Conservation (phyloP, 2,329 filamentous ascomycete species). For the Drechslera avenae region DNA sequence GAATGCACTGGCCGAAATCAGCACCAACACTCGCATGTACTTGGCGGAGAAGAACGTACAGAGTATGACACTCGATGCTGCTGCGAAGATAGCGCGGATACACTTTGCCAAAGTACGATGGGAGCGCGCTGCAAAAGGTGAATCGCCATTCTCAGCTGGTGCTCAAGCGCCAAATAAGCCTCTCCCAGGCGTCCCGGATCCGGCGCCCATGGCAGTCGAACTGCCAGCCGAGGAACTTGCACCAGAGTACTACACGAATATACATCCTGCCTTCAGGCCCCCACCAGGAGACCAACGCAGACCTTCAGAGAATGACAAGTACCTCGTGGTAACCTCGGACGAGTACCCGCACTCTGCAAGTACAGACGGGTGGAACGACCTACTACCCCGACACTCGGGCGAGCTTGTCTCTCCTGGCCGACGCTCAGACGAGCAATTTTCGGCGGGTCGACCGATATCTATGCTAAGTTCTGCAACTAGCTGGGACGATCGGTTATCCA, state of each 20-base stretch:
- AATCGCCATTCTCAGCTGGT: conserved; percentile 28
- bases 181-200: conserved; percentile 46
- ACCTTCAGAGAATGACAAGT: conserved; percentile 53
- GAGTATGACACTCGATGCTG: conserved; percentile 74
- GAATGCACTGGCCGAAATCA: conserved; percentile 92
- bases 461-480: conserved; percentile 38
- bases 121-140: conserved; percentile 54
- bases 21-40: conserved; percentile 86
- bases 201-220: conserved; percentile 59
- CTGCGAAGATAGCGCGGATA: conserved; percentile 82
- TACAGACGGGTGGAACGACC: conserved; percentile 48
- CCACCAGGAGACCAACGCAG: conserved; percentile 45
- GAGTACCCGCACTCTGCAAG: conserved; percentile 57
- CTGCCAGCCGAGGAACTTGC: conserved; percentile 62
- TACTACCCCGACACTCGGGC: conserved; percentile 52
- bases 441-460: conserved; percentile 24
- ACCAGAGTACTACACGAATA: conserved; percentile 40
- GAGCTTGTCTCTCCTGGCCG: conserved; percentile 66
- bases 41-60: conserved; percentile 75
- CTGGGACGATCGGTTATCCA: conserved; percentile 28
- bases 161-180: conserved; percentile 42
- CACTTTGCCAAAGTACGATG: conserved; percentile 74
- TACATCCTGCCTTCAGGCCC: conserved; percentile 31
- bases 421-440: conserved; percentile 41
- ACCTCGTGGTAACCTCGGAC: conserved; percentile 61